These are phyloP conservation scores for Conticribra guillardii DNA, from an alignment of 108 stramenopile species.

Conservation along the genomic window DNA sequence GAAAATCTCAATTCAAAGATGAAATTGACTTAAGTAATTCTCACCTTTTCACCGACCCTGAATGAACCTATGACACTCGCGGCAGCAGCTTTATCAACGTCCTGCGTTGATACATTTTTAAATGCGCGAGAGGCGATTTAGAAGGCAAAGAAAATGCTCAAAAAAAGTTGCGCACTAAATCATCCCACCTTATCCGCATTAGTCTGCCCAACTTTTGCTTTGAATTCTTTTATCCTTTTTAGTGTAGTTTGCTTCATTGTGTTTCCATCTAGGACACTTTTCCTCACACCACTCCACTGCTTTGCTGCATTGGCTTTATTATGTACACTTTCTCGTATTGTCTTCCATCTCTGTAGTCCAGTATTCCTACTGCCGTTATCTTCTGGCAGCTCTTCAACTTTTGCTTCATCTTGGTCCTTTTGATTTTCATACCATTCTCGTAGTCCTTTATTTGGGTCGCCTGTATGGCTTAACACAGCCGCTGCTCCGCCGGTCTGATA, in stretches of 20 bases:
- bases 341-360: constrained; percentile 22
- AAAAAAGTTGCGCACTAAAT: too few relatives aligned
- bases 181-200: background rate
- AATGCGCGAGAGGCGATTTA: too few relatives aligned
- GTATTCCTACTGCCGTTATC: constrained; percentile 1
- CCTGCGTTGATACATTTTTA: too few relatives aligned
- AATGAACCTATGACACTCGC: too few relatives aligned
- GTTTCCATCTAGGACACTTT: constrained; percentile 7
- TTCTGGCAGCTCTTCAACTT: constrained; percentile 7
- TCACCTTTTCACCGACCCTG: too few relatives aligned
- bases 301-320: constrained; percentile 16
- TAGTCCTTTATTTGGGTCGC: constrained; percentile 50
- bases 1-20: too few relatives aligned
- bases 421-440: constrained; percentile 52
- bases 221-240: constrained; percentile 11
- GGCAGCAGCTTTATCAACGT: too few relatives aligned
- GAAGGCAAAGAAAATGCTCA: too few relatives aligned
- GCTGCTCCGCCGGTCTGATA: constrained; percentile 49
- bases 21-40: too few relatives aligned
- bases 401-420: constrained; percentile 29
- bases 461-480: constrained; percentile 46
- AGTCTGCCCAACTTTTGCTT: background rate
- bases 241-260: constrained; percentile 6
- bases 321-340: constrained; percentile 16
- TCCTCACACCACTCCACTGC: constrained; percentile 24